phyloP scores from a whole-genome alignment of 768 basidiomycete species.

The Hemileccinum rubropunctum region DNA sequence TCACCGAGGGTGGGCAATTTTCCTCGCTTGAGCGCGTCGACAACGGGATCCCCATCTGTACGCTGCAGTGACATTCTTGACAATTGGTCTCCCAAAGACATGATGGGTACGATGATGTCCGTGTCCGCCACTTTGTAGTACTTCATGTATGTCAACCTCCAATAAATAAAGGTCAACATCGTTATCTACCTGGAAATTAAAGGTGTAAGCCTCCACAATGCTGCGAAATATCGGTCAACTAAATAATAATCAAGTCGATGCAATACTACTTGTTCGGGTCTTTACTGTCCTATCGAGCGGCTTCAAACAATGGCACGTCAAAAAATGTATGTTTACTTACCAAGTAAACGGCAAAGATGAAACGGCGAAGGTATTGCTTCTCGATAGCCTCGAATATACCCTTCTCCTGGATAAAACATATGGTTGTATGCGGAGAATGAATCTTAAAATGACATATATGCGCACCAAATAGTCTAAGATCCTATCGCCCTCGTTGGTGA shows the following conservation, averaged over 20 bases:
- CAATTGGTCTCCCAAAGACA: slow-evolving; percentile 66
- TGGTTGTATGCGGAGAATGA: slow-evolving; percentile 5
- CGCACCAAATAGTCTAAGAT: slow-evolving; percentile 77
- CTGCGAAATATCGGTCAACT: slow-evolving; percentile 37
- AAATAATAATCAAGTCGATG: slow-evolving; percentile 1
- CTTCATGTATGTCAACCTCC: slow-evolving; percentile 35
- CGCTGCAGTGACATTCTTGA: slow-evolving; percentile 47
- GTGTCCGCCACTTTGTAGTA: slow-evolving; percentile 69
- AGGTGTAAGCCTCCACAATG: slow-evolving; percentile 85
- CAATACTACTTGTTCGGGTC: slow-evolving; percentile 75
- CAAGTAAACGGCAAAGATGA: slow-evolving; percentile 82
- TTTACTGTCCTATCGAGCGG: slow-evolving; percentile 61
- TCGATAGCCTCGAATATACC: slow-evolving; percentile 87
- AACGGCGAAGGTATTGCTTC: slow-evolving; percentile 80
- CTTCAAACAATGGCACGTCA: neutral
- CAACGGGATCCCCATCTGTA: slow-evolving; percentile 51
- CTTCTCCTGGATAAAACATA: slow-evolving; percentile 52
- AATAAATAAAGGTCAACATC: neutral
- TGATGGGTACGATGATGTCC: slow-evolving; percentile 57
- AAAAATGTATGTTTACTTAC: slow-evolving; percentile 38
- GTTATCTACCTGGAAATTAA: slow-evolving; percentile 68
- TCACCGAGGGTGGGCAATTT: slow-evolving; percentile 71
- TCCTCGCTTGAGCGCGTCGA: slow-evolving; percentile 56
- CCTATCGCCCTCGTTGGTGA: slow-evolving; percentile 79
- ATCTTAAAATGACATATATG: slow-evolving; percentile 18